phyloP scores from a whole-genome alignment of 1,284 basidiomycete genomes.

The Fereydounia khargensis region DNA sequence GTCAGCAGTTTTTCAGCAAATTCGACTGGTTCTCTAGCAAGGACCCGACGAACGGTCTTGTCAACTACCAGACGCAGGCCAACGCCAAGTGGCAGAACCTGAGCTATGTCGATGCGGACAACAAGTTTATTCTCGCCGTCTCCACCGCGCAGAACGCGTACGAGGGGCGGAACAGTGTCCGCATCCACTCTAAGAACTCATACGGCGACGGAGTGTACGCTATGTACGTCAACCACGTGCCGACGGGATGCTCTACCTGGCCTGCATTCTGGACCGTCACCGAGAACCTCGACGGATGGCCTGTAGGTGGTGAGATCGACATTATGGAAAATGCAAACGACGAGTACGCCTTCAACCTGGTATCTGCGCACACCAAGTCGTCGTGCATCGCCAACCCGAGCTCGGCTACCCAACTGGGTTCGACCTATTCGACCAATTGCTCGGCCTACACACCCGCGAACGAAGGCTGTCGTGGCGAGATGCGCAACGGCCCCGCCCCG shows the following conservation, averaged over 20 bases:
- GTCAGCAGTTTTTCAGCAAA: conserved; percentile 33
- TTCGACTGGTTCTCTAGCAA: conserved; percentile 42
- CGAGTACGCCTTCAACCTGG: conserved; percentile 35
- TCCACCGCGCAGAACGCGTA: conserved; percentile 25
- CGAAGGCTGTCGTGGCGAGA: conserved; percentile 44
- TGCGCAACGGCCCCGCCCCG: conserved; percentile 34
- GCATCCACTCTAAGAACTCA: conserved; percentile 42
- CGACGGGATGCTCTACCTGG: conserved; percentile 51
- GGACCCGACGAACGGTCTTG: conserved; percentile 49
- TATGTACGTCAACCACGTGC: conserved; percentile 48
- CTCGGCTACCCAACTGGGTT: conserved; percentile 22
- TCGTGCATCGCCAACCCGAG: conserved; percentile 24
- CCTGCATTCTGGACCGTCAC: conserved; percentile 56
- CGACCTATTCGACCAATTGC: conserved; percentile 38
- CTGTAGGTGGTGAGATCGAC: conserved; percentile 53
- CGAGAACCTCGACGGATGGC: conserved; percentile 32
- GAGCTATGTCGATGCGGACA: conserved; percentile 33
- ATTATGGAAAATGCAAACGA: conserved; percentile 55
- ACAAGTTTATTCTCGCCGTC: conserved; percentile 45
- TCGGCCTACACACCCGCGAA: conserved; percentile 24
- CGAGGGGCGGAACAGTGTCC: conserved; percentile 39
- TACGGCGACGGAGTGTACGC: conserved; percentile 51
- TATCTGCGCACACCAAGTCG: conserved; percentile 38
- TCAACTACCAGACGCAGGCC: conserved; percentile 34
- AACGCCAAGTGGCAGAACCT: conserved; percentile 38